Base-by-base conservation (phyloP, 768 basidiomycete species). In the Termitomyces titanicus region DNA sequence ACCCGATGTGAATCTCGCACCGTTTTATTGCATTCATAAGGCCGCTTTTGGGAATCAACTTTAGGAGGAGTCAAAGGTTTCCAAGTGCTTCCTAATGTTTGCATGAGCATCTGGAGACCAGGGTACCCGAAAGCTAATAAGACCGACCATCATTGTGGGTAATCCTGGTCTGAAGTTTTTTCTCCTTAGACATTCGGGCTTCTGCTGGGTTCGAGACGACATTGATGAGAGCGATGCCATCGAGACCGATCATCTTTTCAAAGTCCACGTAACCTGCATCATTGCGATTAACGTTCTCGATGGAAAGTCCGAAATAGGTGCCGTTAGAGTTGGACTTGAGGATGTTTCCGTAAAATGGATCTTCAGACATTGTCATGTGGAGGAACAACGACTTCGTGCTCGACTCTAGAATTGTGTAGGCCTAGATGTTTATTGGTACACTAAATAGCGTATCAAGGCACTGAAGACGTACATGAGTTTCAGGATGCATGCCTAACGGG, bases 271-370 rank as follows among this genome's bases (percentile, higher is more conserved):
- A 98, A 5, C 97, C 97, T 0, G 74, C 66, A 0, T 82, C 73
- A 66, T 99, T 88, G n/a, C 97, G 82, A 69, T 98, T 98, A 53
- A 91, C 97, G 62, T 94, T 80, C 61, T 92, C 88, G 37, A 91
- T 64, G 0, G 94, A 92, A 11, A 94, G 68, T 20, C 90, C 87
- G 67, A 94, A 99, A 76, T 97, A 98, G 0, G 97, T 99, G 35
- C 97, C 97, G 63, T 99, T 99, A 29, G 90, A 98, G 70, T 99
- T 98, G 27, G 95, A 97, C 70, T 96, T 96, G 57, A 94, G 81
- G 61, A 98, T 87, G 64, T 83, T 89, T 34, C 97, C 97, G 87
- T 90, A 98, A 66, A 77, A 89, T 2, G 87, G 90, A 20, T 75
- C 78, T 56, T 90, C 84, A 18, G 91, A 92, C 76, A 91, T 96